phyloP scores from a whole-genome alignment of 441 rosid genomes.

The Gossypium trilobum region DNA sequence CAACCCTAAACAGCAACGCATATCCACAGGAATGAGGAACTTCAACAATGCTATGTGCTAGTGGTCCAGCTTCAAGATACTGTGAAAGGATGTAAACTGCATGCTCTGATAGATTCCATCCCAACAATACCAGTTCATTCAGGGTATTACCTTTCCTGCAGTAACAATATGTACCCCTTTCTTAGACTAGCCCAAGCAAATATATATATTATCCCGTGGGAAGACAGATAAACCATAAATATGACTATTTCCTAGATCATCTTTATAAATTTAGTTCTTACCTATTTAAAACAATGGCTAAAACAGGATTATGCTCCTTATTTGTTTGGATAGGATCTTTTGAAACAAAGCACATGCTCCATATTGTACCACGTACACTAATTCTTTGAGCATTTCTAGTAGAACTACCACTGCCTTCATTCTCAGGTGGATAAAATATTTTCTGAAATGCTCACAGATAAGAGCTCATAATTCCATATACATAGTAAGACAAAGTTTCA shows the following conservation, averaged over 20 bases:
- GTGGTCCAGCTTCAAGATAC: conserved; percentile 63
- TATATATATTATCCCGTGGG: conserved; percentile 8
- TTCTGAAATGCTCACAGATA: conserved; percentile 39
- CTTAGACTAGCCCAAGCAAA: conserved; percentile 23
- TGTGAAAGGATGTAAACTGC: conserved; percentile 44
- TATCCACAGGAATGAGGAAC: conserved; percentile 81
- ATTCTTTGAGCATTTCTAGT: conserved; percentile 32
- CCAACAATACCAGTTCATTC: conserved; percentile 63
- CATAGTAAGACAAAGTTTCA: not conserved
- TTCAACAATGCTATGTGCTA: conserved; percentile 71
- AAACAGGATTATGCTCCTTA: conserved; percentile 65
- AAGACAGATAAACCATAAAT: conserved; percentile 20
- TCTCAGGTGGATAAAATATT: conserved; percentile 68
- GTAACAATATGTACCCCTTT: conserved; percentile 21
- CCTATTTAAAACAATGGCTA: conserved; percentile 89
- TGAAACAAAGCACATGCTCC: conserved; percentile 98
- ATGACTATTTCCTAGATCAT: conserved; percentile 17
- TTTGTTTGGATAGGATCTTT: conserved; percentile 37
- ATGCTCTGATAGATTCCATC: conserved; percentile 58
- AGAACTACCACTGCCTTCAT: conserved; percentile 31
- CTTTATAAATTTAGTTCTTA: conserved; percentile 30
- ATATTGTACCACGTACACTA: conserved; percentile 67
- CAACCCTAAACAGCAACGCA: conserved; percentile 81
- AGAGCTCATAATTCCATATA: conserved; percentile 17
- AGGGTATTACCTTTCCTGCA: conserved; percentile 58